These are phyloP conservation scores for Aquilaria agallochum DNA, from an alignment of 441 rosid species.

Conservation along the genomic window DNA sequence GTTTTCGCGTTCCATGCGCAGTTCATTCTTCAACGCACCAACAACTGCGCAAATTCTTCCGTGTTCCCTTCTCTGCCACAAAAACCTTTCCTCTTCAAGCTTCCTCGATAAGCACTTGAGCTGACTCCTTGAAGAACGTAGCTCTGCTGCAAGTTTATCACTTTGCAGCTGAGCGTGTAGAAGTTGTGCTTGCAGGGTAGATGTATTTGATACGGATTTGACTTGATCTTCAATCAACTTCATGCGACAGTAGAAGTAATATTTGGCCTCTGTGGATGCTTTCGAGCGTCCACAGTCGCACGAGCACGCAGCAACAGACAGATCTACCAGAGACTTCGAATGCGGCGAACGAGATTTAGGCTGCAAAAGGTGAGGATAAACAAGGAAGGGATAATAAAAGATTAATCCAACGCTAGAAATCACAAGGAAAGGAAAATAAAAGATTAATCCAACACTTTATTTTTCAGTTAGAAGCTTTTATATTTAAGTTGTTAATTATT, in stretches of 20 bases:
- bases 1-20: slow-evolving; percentile 40
- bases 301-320: slow-evolving; percentile 29
- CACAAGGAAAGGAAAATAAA: too few relatives aligned
- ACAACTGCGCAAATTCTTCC: slow-evolving; percentile 24
- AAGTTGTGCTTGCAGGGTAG: slow-evolving; percentile 37
- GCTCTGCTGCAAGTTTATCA: slow-evolving; percentile 40
- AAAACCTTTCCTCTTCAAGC: slow-evolving; percentile 27
- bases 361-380: slow-evolving; percentile 5
- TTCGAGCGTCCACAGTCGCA: slow-evolving; percentile 36
- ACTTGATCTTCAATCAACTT: slow-evolving; percentile 32
- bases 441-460: too few relatives aligned
- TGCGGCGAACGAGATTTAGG: slow-evolving; percentile 21
- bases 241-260: slow-evolving; percentile 13
- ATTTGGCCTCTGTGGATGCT: slow-evolving; percentile 23
- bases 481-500: too few relatives aligned
- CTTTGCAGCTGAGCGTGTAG: slow-evolving; percentile 36
- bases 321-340: slow-evolving; percentile 30
- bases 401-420: neutral
- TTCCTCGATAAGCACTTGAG: slow-evolving; percentile 31
- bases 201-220: slow-evolving; percentile 22
- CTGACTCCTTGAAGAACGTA: slow-evolving; percentile 21
- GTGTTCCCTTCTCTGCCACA: slow-evolving; percentile 17
- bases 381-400: neutral
- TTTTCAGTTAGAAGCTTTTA: too few relatives aligned
- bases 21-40: slow-evolving; percentile 31